A percentile compares a stretch with the other conserved stretches of the same genome.
Evolutionary conservation across 306 rosid species (phyloP).

Genomic region (barrel medic (Medicago truncatula)): DNA sequence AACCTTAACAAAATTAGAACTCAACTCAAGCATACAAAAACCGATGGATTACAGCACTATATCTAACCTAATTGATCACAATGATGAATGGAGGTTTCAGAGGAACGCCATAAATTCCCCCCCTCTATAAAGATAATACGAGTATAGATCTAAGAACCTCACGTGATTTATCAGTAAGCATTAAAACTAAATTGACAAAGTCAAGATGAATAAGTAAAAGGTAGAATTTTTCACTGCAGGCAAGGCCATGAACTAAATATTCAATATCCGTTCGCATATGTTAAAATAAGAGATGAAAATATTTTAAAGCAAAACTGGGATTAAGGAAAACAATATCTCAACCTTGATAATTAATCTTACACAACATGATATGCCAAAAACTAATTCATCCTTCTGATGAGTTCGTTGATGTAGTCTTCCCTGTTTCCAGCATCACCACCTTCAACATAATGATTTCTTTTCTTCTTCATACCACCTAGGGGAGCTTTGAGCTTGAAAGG

Average conservation of each 20-base stretch:
- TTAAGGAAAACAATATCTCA: background rate
- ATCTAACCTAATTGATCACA: background rate
- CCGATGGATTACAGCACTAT: background rate
- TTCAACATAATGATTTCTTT: constrained; percentile 81
- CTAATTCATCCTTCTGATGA: constrained; percentile 84
- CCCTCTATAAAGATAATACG: background rate
- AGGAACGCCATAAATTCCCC: background rate
- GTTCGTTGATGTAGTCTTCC: constrained; percentile 72
- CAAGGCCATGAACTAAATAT: constrained; percentile 3
- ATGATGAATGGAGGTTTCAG: background rate
- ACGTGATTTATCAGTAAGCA: background rate
- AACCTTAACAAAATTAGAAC: too few species aligned
- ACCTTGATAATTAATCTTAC: background rate
- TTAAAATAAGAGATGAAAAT: constrained; percentile 9
- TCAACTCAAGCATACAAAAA: too few species aligned
- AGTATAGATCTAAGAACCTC: background rate
- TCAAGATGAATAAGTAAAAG: background rate
- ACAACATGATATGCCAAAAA: background rate
- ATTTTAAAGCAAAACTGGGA: constrained; percentile 17
- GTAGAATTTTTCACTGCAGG: background rate
- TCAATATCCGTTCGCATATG: background rate
- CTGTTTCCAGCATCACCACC: constrained; percentile 87
- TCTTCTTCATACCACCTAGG: constrained; percentile 77
- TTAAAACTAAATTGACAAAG: background rate
- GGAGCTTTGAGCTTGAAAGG: constrained; percentile 87